Evolutionary conservation across 306 rosid genomes (phyloP).

Genomic region (Sicyos edulis): DNA sequence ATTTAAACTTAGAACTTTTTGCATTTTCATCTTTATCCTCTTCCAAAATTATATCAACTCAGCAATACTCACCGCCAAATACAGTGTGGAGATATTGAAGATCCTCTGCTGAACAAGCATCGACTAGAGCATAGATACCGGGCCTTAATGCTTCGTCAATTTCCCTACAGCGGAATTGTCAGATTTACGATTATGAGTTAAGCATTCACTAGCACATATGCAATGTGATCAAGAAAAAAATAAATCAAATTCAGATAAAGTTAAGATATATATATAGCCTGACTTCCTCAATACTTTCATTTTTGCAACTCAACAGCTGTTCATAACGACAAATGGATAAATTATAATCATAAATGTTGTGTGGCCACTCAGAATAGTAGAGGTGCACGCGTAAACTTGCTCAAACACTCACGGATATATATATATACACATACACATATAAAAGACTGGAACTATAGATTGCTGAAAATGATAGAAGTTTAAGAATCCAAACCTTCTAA

Average conservation of each 20-base stretch:
- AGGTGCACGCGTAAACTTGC: no score
- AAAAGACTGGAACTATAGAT: background rate
- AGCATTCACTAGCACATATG: background rate
- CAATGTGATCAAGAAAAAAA: background rate
- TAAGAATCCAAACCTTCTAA: conserved; percentile 46
- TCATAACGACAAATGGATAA: background rate
- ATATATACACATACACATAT: no score
- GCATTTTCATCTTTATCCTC: background rate
- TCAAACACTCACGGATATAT: no score
- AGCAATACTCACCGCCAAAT: conserved; percentile 61
- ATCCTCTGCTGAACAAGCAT: conserved; percentile 68
- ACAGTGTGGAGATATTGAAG: conserved; percentile 89
- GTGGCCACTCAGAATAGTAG: no score
- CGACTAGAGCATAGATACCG: conserved; percentile 69
- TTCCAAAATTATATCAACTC: background rate
- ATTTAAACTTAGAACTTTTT: background rate
- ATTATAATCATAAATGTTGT: background rate
- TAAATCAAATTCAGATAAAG: background rate
- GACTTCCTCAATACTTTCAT: background rate
- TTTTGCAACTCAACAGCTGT: background rate
- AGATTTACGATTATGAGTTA: background rate
- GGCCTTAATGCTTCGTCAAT: conserved; percentile 83
- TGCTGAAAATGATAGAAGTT: background rate
- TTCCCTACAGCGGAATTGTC: conserved; percentile 50
- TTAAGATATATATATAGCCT: background rate